Conservation (phyloP, 768 basidiomycete genomes). For the Trametes sanguinea region DNA sequence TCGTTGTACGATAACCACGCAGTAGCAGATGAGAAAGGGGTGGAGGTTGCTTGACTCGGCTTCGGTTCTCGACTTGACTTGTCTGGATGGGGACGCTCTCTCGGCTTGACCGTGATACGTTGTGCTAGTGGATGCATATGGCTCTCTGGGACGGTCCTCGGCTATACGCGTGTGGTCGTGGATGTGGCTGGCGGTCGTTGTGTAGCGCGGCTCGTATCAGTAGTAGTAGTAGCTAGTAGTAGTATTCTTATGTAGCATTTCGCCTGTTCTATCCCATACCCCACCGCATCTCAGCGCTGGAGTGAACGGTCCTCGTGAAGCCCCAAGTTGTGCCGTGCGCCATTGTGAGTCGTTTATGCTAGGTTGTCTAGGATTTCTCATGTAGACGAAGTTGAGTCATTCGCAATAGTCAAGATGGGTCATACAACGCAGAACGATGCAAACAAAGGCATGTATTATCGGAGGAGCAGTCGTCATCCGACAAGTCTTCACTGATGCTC, state of each 20-base stretch:
- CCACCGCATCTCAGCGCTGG: not conserved
- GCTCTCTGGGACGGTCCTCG: not conserved
- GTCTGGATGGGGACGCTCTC: not conserved
- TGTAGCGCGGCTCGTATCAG: slow-evolving; percentile 9
- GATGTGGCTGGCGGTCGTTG: not conserved
- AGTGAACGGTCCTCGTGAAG: no score
- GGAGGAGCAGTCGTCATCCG: no score
- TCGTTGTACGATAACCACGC: slow-evolving; percentile 11
- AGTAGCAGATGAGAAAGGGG: not conserved
- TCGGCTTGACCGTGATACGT: not conserved
- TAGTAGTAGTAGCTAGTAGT: slow-evolving; percentile 17
- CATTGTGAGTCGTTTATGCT: no score
- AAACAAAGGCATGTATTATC: no score
- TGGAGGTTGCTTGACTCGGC: not conserved
- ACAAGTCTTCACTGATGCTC: no score
- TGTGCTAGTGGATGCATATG: not conserved
- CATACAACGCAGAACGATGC: no score
- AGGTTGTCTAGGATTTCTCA: no score
- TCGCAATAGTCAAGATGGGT: no score
- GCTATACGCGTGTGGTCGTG: not conserved
- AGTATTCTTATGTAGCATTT: slow-evolving; percentile 21
- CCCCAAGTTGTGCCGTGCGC: no score
- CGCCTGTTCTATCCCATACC: slow-evolving; percentile 6
- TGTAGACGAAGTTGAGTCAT: no score
- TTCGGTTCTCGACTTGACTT: not conserved